Conservation (phyloP, 345 rosid species). For the Zanthoxylum bungeanum region DNA sequence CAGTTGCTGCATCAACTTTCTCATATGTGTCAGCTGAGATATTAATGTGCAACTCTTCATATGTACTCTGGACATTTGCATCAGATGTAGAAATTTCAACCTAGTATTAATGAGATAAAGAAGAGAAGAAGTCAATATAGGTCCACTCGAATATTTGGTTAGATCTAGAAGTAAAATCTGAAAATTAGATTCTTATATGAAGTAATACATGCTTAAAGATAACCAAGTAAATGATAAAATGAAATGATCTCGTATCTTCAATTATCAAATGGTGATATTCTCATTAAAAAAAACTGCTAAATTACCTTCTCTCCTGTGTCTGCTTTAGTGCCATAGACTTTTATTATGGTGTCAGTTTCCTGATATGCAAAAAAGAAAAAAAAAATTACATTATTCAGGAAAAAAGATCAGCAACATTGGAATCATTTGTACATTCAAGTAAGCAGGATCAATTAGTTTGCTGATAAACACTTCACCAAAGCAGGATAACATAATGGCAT, state of each 20-base stretch:
- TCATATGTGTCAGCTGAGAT: slow-evolving; percentile 80
- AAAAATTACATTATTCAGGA: neutral
- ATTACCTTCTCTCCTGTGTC: slow-evolving; percentile 69
- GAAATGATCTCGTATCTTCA: neutral
- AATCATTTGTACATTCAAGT: neutral
- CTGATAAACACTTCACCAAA: neutral
- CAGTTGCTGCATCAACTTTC: slow-evolving; percentile 87
- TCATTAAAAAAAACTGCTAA: neutral
- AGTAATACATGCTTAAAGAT: neutral
- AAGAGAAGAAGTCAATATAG: neutral
- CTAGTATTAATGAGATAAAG: slow-evolving; percentile 31
- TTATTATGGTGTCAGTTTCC: slow-evolving; percentile 87
- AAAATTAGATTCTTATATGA: neutral
- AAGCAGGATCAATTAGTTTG: neutral
- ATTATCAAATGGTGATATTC: neutral
- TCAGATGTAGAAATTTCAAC: slow-evolving; percentile 70
- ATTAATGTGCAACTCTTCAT: slow-evolving; percentile 61
- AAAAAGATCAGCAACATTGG: neutral
- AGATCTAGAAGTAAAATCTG: slow-evolving; percentile 10
- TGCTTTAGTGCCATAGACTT: slow-evolving; percentile 53
- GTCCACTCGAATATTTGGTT: neutral
- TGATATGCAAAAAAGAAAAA: slow-evolving; percentile 32
- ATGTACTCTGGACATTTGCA: slow-evolving; percentile 41
- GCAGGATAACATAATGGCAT: neutral
- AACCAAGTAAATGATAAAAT: neutral